phyloP scores from a whole-genome alignment of 1,139 yeast genomes.

The Candida mesenterica region DNA sequence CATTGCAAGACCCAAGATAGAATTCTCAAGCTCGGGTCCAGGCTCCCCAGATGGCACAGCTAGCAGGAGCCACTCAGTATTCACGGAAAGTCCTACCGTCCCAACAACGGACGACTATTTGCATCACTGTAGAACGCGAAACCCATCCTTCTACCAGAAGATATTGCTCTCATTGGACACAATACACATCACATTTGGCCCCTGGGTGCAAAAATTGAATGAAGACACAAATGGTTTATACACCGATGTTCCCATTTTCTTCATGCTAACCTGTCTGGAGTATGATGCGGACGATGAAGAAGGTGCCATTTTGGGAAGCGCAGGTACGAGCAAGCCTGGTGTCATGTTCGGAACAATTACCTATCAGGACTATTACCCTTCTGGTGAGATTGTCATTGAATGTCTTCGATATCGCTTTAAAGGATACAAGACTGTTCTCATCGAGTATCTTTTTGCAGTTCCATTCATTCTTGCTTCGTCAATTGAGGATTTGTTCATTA shows the following conservation, averaged over 20 bases:
- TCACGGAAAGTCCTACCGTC: background rate
- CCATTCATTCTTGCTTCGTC: conserved; percentile 10
- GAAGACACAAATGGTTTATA: conserved; percentile 10
- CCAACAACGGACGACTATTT: conserved; percentile 2
- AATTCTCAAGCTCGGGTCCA: background rate
- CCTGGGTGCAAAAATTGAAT: conserved; percentile 13
- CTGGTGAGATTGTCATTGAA: conserved; percentile 15
- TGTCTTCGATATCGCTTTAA: conserved; percentile 12
- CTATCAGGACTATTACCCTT: conserved; percentile 13
- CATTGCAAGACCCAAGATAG: background rate
- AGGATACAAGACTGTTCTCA: conserved; percentile 9
- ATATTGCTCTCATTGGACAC: conserved; percentile 9
- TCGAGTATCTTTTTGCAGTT: conserved; percentile 11
- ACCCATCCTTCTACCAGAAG: conserved; percentile 10
- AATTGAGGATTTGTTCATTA: conserved; percentile 10
- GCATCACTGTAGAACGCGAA: conserved; percentile 8
- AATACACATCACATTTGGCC: conserved; percentile 12
- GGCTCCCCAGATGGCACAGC: no score
- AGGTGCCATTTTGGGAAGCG: background rate
- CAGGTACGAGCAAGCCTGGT: conserved; percentile 8
- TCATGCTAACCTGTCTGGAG: conserved; percentile 9
- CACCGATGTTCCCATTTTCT: conserved; percentile 10
- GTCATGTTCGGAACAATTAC: conserved; percentile 12
- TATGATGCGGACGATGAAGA: conserved; percentile 1
- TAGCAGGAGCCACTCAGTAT: background rate